Base-by-base conservation (phyloP, 1,284 basidiomycete genomes). In the Boletus semigastroideus region DNA sequence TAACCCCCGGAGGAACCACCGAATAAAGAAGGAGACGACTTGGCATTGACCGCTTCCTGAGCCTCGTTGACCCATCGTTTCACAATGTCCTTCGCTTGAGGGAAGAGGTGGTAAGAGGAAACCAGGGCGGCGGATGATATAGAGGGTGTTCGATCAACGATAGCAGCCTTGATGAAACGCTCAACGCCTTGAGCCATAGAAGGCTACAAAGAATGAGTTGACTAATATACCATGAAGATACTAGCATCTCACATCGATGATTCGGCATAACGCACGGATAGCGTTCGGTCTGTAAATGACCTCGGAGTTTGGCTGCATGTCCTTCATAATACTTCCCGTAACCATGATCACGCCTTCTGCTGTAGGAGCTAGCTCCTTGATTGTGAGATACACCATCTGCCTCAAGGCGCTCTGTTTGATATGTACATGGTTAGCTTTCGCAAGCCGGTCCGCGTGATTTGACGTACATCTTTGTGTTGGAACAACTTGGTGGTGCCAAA, bases 311-410 rank as follows among this genome's bases (percentile, higher is more conserved):
- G 95, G 92, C 69, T 99, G 96, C 93, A 99, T 99, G 69, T 99
- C 96, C 79, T 99, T 99, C 95, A 98, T 98, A 73, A 99, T 99
- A 67, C 94, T 98, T 67, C 92, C 94, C 7, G 97, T 99, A 62
- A 98, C 95, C 94, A 99, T 99, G 66, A 99, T 98, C 36, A 98
- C 93, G 78, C 99, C 97, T 73, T 99, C 94, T 17, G 97, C 94
- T n/a, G 91, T 90, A 40, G 85, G 87, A 28, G 94, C 90, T 17
- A 99, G 83, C 74, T 99, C 97, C 77, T 99, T 99, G 78, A 99
- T 98, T 48, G 95, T 92, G 53, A 99, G 82, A 76, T 99, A 99
- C 39, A 99, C 96, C 80, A 96, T 96, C 75, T 99, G 97, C 58
- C 97, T 86, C 51, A 99, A 77, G 4, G 94, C 96, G 61, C 90